Percentiles rank a stretch among this genome's conserved stretches.
These are phyloP conservation scores for Cyberlindnera euphorbiiphila DNA, from an alignment of 805 yeast species.

Conservation along the genomic window DNA sequence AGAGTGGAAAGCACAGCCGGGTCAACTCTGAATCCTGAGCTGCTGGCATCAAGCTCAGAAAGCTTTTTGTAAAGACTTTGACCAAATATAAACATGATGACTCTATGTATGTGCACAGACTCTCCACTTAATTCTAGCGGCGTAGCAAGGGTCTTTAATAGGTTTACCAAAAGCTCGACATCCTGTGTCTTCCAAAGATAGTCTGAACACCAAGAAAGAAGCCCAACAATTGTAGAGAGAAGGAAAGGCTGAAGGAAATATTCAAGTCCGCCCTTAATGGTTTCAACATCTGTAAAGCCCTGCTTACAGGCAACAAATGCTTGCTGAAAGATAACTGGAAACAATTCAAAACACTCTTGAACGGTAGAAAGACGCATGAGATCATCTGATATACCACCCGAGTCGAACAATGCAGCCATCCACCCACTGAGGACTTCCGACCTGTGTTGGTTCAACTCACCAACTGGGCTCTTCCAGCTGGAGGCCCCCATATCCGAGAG, in stretches of 20 bases:
- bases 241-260: constrained; percentile 81
- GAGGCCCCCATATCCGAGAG: constrained; percentile 28
- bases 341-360: constrained; percentile 60
- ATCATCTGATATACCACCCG: constrained; percentile 83
- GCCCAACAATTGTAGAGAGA: constrained; percentile 51
- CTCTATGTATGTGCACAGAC: constrained; percentile 39
- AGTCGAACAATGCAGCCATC: constrained; percentile 77
- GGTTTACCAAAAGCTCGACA: constrained; percentile 33
- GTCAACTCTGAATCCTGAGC: constrained; percentile 15
- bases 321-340: constrained; percentile 74
- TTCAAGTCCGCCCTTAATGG: constrained; percentile 75
- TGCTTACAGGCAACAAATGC: constrained; percentile 57
- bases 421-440: constrained; percentile 54
- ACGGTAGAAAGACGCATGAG: constrained; percentile 62
- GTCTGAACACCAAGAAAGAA: constrained; percentile 46
- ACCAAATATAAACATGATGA: constrained; percentile 31
- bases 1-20: constrained; percentile 16
- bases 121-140: constrained; percentile 45
- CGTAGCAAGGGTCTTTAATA: constrained; percentile 38
- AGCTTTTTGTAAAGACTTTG: constrained; percentile 17
- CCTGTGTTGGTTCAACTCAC: constrained; percentile 21
- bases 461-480: constrained; percentile 25
- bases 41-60: constrained; percentile 11
- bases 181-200: constrained; percentile 35
- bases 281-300: constrained; percentile 53